Percentiles rank a stretch among this genome's conserved stretches.
Evolutionary conservation across 345 rosid species (phyloP).

Genomic region (Mallotus nudiflorus): DNA sequence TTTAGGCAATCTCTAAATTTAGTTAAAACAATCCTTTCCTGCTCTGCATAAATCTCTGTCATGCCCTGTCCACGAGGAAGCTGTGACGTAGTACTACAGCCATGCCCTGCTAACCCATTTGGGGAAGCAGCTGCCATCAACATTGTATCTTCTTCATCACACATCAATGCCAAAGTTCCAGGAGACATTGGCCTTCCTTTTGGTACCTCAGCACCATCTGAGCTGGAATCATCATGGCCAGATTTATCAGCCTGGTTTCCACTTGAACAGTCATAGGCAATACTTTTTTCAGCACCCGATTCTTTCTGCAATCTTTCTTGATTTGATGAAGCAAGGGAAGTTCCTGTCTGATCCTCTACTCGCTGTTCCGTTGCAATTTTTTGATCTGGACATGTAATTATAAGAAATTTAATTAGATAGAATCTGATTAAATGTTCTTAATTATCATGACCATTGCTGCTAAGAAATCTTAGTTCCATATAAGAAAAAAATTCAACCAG

Average conservation of each 20-base stretch:
- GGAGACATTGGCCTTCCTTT: slow-evolving; percentile 91
- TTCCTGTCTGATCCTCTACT: slow-evolving; percentile 46
- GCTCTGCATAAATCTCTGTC: slow-evolving; percentile 70
- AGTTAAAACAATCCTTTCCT: slow-evolving; percentile 75
- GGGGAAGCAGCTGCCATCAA: slow-evolving; percentile 72
- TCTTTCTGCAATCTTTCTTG: slow-evolving; percentile 56
- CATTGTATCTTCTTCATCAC: slow-evolving; percentile 91
- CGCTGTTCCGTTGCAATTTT: slow-evolving; percentile 50
- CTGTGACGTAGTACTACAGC: slow-evolving; percentile 52
- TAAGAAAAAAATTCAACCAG: no score
- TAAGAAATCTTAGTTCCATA: no score
- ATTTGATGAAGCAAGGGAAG: slow-evolving; percentile 54
- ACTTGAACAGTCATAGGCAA: slow-evolving; percentile 54
- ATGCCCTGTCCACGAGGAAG: slow-evolving; percentile 53
- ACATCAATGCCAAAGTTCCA: slow-evolving; percentile 97
- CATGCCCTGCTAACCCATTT: slow-evolving; percentile 47
- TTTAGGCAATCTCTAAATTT: slow-evolving; percentile 87
- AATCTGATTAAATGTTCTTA: background rate
- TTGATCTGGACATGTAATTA: slow-evolving; percentile 43
- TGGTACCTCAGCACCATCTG: slow-evolving; percentile 57
- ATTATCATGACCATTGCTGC: no score
- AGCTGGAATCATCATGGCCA: slow-evolving; percentile 46
- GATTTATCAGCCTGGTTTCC: slow-evolving; percentile 52
- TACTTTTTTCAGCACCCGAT: slow-evolving; percentile 42
- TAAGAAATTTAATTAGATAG: background rate